Base-by-base conservation (phyloP, 106 monocot species). In the Apostasia shenzhenica region DNA sequence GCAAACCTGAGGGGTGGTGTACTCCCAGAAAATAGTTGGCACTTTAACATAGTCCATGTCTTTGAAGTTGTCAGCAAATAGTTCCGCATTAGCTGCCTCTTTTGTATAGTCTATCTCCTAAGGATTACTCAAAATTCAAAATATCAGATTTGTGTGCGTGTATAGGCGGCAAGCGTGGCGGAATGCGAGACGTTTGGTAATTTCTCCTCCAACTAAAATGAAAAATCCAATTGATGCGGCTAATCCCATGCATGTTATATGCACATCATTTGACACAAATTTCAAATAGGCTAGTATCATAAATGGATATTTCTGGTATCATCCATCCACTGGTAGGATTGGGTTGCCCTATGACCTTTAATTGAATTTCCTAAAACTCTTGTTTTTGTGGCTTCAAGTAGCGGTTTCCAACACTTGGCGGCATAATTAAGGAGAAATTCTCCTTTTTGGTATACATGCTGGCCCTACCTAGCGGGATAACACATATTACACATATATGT, bases 21-120 rank as follows among this genome's bases (percentile, higher is more conserved):
- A 90, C 51, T 99, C 92, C 97, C 97, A 93, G 42, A 50, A 69
- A 73, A 99, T 80, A 37, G 63, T 85, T 68, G 97, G 97, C 55
- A 99, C 97, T 78, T 99, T 99, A n/a, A 99, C 87, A 76, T 99
- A 99, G 61, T 90, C 93, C 93, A 99, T 77, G 53, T 83, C 67
- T 81, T 92, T 83, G 56, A 99, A 99, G 71, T 99, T 99, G 53
- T 85, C 69, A 59, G 97, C 77, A 81, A 99, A 99, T 63, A 83
- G 75, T 74, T 99, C 89, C 12, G 97, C 89, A 85, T 99, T 99
- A 56, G 87, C 87, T 74, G 90, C 97, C 90, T 99, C 97, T 69
- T 81, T 87, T 11, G 83, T 92, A 56, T 99, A 99, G 58, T 99
- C 93, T 79, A 99, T 99, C 80, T 99, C 97, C 97, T 99, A 81